Base-by-base conservation (phyloP, 192 early-diverging fungal species). In the Chytriomyces hyalinus region DNA sequence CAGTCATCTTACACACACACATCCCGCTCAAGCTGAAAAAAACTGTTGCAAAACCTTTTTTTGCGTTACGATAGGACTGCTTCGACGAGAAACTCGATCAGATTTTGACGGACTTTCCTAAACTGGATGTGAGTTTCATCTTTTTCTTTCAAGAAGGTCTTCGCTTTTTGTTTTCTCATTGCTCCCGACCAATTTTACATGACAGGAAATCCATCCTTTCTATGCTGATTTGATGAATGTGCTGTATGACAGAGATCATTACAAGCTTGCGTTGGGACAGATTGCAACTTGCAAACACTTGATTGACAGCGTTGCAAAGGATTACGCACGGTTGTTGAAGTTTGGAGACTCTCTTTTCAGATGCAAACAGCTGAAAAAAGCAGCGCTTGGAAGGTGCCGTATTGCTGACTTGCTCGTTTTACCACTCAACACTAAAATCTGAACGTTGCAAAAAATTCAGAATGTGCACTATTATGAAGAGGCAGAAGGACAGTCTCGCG, bases 141-240 rank as follows among this genome's bases (percentile, higher is more conserved):
- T 36, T 36, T 36, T 36, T 36, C 0, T 36, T 36, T 36, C 4
- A 2, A 36, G 24, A 26, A 26, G 24, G 36, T 36, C 36, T 36
- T 36, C 0, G 24, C 24, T 26, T 36, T 4, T 36, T 36, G 36
- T 36, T 36, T 36, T 36, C 36, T 36, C 36, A 36, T 36, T 36
- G 36, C 36, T 36, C 36, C 36, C 36, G 36, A 36, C 36, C 36
- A 36, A 36, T 36, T 36, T 36, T 36, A 36, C 36, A 36, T 36
- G 1, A 36, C 83, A 94, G 93, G 92, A 99, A 86, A 97, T 99
- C 79, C 98, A 99, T 80, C 98, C 98, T 51, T 99, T 99, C 86
- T 99, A 99, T 84, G 89, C 98, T 15, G 98, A 99, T 82, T 87
- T 99, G 78, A 98, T 99, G 96, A 99, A 99, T 87, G 97, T 99